Evolutionary conservation across 805 yeast species (phyloP).

Genomic region (Brettanomyces bruxellensis): DNA sequence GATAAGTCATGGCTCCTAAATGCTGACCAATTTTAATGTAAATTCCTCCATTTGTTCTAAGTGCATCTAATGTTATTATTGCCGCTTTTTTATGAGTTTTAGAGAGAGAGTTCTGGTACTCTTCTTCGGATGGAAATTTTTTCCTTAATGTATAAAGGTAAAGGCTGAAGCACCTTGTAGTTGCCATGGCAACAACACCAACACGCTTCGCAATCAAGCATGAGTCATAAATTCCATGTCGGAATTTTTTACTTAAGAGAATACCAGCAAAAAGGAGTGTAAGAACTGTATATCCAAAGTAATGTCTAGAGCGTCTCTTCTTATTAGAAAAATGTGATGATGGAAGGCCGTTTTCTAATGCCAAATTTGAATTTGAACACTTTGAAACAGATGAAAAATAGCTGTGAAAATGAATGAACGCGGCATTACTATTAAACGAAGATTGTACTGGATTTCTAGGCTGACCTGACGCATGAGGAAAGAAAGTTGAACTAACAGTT

Average conservation of each 20-base stretch:
- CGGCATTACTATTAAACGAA: too few relatives aligned
- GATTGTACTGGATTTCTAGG: too few relatives aligned
- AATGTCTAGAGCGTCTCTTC: not conserved
- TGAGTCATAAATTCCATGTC: conserved; percentile 1
- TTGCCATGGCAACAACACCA: conserved; percentile 59
- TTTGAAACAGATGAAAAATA: too few relatives aligned
- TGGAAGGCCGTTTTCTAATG: too few relatives aligned
- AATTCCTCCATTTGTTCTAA: conserved; percentile 83
- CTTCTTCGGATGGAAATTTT: conserved; percentile 33
- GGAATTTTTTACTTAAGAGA: not conserved
- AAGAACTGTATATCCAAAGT: not conserved
- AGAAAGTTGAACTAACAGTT: too few relatives aligned
- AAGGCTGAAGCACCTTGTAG: conserved; percentile 59
- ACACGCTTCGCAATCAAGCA: conserved; percentile 37
- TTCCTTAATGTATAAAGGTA: conserved; percentile 50
- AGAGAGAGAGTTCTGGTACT: conserved; percentile 42
- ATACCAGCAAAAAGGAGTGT: not conserved
- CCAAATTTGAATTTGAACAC: too few relatives aligned
- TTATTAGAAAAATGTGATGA: too few relatives aligned
- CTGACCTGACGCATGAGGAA: too few relatives aligned
- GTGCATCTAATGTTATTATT: conserved; percentile 61
- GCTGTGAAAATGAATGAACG: too few relatives aligned
- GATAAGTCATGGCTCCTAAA: conserved; percentile 81
- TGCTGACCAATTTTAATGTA: conserved; percentile 95
- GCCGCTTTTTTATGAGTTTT: conserved; percentile 75